A percentile compares a stretch with the other conserved stretches of the same genome.
Evolutionary conservation across 495 filamentous ascomycete genomes (phyloP).

Genomic region (Emericellopsis terricola): DNA sequence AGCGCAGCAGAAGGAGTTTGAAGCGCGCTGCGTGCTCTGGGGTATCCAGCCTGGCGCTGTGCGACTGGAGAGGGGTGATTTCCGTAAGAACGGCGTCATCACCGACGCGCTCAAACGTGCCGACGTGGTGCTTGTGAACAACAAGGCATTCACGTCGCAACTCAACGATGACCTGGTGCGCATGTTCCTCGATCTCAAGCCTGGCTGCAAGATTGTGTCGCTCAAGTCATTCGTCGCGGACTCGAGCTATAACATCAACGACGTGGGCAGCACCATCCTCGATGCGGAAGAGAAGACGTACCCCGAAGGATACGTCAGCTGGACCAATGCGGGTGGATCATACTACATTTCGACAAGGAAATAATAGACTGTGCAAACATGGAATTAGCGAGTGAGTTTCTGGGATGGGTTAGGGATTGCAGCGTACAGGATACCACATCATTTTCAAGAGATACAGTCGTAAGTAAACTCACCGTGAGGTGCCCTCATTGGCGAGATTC

Average conservation of each 20-base stretch:
- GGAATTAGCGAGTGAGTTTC: conserved; percentile 1
- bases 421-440: neutral
- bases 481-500: conserved; percentile 43
- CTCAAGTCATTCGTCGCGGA: conserved; percentile 28
- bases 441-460: neutral
- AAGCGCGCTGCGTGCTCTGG: conserved; percentile 72
- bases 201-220: conserved; percentile 67
- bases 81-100: conserved; percentile 56
- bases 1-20: conserved; percentile 73
- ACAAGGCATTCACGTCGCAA: conserved; percentile 77
- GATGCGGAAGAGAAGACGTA: conserved; percentile 60
- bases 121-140: conserved; percentile 91
- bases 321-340: conserved; percentile 66
- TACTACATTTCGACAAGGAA: conserved; percentile 86
- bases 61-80: conserved; percentile 69
- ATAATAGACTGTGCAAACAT: conserved; percentile 7
- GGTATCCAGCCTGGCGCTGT: conserved; percentile 64
- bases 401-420: neutral
- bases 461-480: neutral
- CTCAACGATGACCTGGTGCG: conserved; percentile 74
- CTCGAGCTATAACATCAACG: conserved; percentile 21
- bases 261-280: conserved; percentile 57
- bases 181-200: conserved; percentile 88
- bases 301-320: conserved; percentile 72
- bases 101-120: conserved; percentile 56